Evolutionary conservation across 495 filamentous ascomycete species (phyloP).

Genomic region (Podospora pseudoanserina): DNA sequence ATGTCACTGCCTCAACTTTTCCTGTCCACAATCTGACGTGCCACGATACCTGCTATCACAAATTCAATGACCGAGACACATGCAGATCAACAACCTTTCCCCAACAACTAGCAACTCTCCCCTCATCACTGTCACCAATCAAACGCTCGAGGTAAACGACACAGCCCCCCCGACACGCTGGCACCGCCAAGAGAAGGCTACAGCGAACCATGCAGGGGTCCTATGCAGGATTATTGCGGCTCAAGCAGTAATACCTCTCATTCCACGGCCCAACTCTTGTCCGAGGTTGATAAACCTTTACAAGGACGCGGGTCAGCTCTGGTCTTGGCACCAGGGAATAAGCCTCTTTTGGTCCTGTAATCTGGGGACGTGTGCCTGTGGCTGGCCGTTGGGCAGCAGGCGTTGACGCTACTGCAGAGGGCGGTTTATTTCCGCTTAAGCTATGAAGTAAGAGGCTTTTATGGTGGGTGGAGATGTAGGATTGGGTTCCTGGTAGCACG

Average conservation of each 20-base stretch:
- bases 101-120: neutral
- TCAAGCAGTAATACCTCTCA: neutral
- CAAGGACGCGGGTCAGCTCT: neutral
- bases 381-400: neutral
- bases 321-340: neutral
- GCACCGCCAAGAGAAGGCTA: constrained; percentile 1
- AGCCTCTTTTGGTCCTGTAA: neutral
- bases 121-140: neutral
- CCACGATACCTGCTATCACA: neutral
- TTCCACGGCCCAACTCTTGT: neutral
- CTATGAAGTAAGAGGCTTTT: neutral
- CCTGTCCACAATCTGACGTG: neutral
- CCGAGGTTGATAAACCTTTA: neutral
- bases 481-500: neutral
- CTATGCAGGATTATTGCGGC: neutral
- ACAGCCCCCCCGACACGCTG: constrained; percentile 2
- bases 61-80: neutral
- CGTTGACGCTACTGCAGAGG: neutral
- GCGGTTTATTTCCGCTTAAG: neutral
- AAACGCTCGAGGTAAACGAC: neutral
- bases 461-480: no score
- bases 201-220: neutral
- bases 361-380: neutral
- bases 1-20: no score
- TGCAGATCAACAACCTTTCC: neutral